These are phyloP conservation scores for Mycena pura DNA, from an alignment of 768 basidiomycete genomes.

Conservation along the genomic window DNA sequence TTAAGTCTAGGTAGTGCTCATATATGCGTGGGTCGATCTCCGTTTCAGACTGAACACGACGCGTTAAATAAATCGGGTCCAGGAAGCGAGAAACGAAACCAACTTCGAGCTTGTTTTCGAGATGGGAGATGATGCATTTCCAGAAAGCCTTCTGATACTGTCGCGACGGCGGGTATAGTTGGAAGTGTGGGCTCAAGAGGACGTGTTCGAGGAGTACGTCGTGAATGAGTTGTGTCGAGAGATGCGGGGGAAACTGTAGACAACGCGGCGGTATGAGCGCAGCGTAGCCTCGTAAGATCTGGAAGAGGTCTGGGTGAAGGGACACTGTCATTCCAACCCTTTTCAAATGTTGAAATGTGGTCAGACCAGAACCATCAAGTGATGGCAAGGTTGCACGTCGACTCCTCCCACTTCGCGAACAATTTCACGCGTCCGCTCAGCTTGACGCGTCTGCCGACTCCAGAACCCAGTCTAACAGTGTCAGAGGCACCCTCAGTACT, in stretches of 20 bases:
- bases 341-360: not conserved
- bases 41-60: constrained; percentile 48
- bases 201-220: constrained; percentile 60
- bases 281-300: constrained; percentile 59
- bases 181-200: constrained; percentile 59
- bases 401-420: constrained; percentile 46
- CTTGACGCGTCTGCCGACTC: constrained; percentile 28
- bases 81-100: not conserved
- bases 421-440: constrained; percentile 44
- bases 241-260: constrained; percentile 48
- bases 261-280: constrained; percentile 53
- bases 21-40: constrained; percentile 76
- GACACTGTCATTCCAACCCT: too few species aligned
- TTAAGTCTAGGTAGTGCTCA: constrained; percentile 60
- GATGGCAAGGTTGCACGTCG: constrained; percentile 20
- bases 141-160: constrained; percentile 73
- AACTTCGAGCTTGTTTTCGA: constrained; percentile 55
- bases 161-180: constrained; percentile 64
- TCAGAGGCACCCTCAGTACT: constrained; percentile 17
- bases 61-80: constrained; percentile 14
- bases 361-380: not conserved
- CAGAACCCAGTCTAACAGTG: constrained; percentile 30
- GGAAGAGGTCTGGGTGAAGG: constrained; percentile 44
- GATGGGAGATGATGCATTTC: constrained; percentile 68
- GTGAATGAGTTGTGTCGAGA: constrained; percentile 52